Percentiles rank a stretch among this genome's conserved stretches.
These are phyloP conservation scores for Ophiorrhiza pumila DNA, from an alignment of 257 asterid genomes.

Conservation along the genomic window DNA sequence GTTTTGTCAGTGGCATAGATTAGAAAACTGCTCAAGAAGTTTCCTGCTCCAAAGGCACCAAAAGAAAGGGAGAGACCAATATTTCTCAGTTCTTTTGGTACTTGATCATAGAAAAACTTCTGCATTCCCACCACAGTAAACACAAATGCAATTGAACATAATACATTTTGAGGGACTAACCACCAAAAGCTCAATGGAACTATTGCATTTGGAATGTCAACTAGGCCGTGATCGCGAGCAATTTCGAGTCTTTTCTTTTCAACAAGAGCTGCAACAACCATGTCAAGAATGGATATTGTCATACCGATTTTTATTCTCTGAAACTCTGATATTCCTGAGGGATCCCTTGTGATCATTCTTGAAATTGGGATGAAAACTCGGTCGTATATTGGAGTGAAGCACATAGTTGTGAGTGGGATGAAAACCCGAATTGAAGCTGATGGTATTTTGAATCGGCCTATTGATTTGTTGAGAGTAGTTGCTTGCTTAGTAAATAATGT, in stretches of 20 bases:
- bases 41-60: slow-evolving; percentile 1
- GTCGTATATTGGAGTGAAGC: slow-evolving; percentile 50
- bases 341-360: slow-evolving; percentile 37
- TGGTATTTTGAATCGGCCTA: slow-evolving; percentile 44
- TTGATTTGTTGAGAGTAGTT: slow-evolving; percentile 52
- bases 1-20: neutral
- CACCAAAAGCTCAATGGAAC: slow-evolving; percentile 71
- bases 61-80: slow-evolving; percentile 35
- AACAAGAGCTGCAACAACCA: slow-evolving; percentile 51
- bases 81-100: slow-evolving; percentile 51
- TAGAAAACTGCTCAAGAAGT: slow-evolving; percentile 5
- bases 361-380: slow-evolving; percentile 50
- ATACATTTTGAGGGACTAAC: slow-evolving; percentile 53
- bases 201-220: slow-evolving; percentile 37
- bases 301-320: slow-evolving; percentile 52
- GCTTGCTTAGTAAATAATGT: slow-evolving; percentile 64
- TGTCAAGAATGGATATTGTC: slow-evolving; percentile 34
- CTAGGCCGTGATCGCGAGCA: slow-evolving; percentile 40
- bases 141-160: slow-evolving; percentile 44
- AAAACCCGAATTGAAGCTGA: slow-evolving; percentile 50
- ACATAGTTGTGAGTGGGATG: slow-evolving; percentile 29
- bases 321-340: slow-evolving; percentile 57
- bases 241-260: slow-evolving; percentile 45
- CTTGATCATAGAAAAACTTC: slow-evolving; percentile 66
- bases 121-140: slow-evolving; percentile 59